phyloP scores from a whole-genome alignment of 2,329 filamentous ascomycete species.

The Trematosphaeria pertusa region DNA sequence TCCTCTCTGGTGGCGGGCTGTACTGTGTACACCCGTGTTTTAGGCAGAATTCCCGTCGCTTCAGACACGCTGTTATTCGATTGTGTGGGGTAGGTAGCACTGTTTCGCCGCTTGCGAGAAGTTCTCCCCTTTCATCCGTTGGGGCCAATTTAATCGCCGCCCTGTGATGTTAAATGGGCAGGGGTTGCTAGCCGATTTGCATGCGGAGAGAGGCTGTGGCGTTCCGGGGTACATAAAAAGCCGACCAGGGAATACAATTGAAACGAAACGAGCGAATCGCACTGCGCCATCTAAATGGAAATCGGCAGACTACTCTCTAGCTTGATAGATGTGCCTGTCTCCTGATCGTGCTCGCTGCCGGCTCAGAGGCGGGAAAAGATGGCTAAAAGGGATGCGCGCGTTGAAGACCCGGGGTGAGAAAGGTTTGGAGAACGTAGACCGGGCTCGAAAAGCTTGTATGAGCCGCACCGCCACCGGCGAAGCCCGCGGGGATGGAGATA shows the following conservation, averaged over 20 bases:
- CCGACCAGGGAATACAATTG: constrained; percentile 21
- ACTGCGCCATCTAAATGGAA: constrained; percentile 5
- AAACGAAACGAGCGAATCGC: constrained; percentile 30
- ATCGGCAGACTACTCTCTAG: not conserved
- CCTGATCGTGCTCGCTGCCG: not conserved
- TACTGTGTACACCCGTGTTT: constrained; percentile 20
- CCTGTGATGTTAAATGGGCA: constrained; percentile 32
- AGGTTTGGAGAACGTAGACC: not conserved
- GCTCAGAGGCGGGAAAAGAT: not conserved
- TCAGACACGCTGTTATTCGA: constrained; percentile 23
- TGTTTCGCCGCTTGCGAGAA: constrained; percentile 19
- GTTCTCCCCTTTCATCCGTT: constrained; percentile 44
- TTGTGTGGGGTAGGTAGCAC: constrained; percentile 32
- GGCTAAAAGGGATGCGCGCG: constrained; percentile 7
- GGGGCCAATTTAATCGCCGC: constrained; percentile 35
- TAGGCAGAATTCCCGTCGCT: constrained; percentile 40
- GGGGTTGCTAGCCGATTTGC: constrained; percentile 29
- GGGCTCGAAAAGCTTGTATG: constrained; percentile 7
- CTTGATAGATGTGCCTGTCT: not conserved
- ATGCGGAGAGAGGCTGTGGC: constrained; percentile 30
- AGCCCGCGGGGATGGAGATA: not conserved
- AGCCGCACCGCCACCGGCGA: constrained; percentile 7
- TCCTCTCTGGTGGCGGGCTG: constrained; percentile 10
- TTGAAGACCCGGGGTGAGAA: not conserved
- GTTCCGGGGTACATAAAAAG: constrained; percentile 42